Evolutionary conservation across 306 rosid species (phyloP), one percentile per base, ranked within the genome.

Genomic region (Hippophae gyantsensis): DNA sequence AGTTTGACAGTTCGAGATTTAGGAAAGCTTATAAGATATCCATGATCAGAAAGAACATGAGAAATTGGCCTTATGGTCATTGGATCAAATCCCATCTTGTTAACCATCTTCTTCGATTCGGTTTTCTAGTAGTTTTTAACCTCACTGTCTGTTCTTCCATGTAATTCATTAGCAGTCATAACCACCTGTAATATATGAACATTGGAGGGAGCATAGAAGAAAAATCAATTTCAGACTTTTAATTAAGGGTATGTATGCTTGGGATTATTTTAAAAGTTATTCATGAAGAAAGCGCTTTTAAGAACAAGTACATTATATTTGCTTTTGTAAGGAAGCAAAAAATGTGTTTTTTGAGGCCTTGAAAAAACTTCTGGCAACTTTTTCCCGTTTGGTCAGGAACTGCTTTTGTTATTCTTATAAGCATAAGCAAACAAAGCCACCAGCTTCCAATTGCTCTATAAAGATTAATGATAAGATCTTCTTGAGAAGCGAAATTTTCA

Each of bases 71-170:
- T 92, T 59, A 87, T 96, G 6, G 99, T 92, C n/a, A 92, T 66
- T 3, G 93, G 96, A 65, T 92, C 99, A 57, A 92, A 87, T 58
- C 96, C 99, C 83, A 85, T 78, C 42, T 83, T 88, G 72, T 64
- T 62, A 27, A 88, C 95, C 85, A 83, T 92, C 80, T 88, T 92
- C 63, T 89, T 83, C 68, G 88, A 78, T 72, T 83, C 85, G 44
- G 95, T 92, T 78, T 92, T 92, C 99, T 96, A 92, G 65, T 88
- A 82, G 72, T 92, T 92, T 65, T 92, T 92, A 43, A 92, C 99
- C 72, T 92, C 96, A 44, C 85, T 92, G 73, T 92, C 96, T 43
- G 99, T 92, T 69, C 96, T 92, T 56, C 96, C 99, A 5, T 88
- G 95, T 5, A 92, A 72, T 42, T 72, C 73, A 64, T 57, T 81